Evolutionary conservation across 441 rosid species (phyloP).

Genomic region (Hypseocharis bilobata): DNA sequence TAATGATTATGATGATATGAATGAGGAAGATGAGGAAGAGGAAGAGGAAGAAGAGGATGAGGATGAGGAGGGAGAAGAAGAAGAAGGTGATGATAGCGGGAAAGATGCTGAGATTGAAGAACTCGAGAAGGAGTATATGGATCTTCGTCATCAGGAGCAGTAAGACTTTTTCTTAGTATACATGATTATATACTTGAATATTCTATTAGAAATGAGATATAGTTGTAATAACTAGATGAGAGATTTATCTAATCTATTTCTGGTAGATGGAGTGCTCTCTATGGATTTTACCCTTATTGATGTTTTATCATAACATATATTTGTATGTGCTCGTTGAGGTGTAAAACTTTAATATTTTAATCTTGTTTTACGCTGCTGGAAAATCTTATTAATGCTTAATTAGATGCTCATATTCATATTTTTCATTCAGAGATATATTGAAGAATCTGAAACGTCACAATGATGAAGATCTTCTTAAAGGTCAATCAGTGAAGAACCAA

Average conservation of each 20-base stretch:
- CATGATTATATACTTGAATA: neutral
- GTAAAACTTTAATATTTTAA: no score
- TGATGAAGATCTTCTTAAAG: constrained; percentile 76
- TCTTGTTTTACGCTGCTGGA: neutral
- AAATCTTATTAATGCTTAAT: neutral
- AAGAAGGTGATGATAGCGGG: constrained; percentile 13
- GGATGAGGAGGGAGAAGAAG: constrained; percentile 28
- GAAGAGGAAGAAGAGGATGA: constrained; percentile 23
- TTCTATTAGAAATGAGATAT: neutral
- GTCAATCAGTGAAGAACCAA: constrained; percentile 88
- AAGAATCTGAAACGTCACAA: constrained; percentile 65
- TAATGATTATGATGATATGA: constrained; percentile 9
- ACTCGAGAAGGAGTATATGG: constrained; percentile 68
- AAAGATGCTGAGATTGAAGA: constrained; percentile 65
- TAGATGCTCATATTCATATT: neutral
- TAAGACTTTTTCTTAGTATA: constrained; percentile 25
- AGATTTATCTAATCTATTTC: neutral
- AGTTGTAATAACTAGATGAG: neutral
- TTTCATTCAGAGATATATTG: constrained; percentile 44
- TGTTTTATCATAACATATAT: no score
- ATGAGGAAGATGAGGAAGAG: constrained; percentile 21
- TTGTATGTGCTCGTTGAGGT: no score
- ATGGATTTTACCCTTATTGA: no score
- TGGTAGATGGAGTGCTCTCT: neutral
- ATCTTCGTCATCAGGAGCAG: constrained; percentile 65